Base-by-base conservation (phyloP, 495 filamentous ascomycete genomes). In the Daldinia childiae region DNA sequence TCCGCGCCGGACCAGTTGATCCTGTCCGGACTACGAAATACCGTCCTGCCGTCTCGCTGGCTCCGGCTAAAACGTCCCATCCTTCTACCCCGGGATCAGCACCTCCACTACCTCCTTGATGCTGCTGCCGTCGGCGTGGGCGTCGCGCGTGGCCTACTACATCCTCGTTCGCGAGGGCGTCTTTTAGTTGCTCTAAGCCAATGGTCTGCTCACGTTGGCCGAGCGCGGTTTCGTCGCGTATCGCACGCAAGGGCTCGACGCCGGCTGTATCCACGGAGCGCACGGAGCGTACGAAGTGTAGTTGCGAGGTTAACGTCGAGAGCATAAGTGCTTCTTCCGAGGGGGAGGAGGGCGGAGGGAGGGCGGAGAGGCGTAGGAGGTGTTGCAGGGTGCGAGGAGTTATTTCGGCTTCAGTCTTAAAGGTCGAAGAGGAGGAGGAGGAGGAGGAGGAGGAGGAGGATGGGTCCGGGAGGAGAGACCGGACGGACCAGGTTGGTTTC, bases 331-430 rank as follows among this genome's bases (percentile, higher is more conserved):
- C 59, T 71, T 93, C 88, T 32, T 80, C 77, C 72, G 90, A 87
- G 7, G 80, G 71, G 17, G 82, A 84, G 12, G 82, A 73, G 1
- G 95, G 94, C 6, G 85, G 85, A 0, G 95, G 93, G 0, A 98
- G 90, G 32, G 95, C 93, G 6, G 94, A 97, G 64, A 99, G 89
- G 15, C 93, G 91, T 43, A 97, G 90, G 11, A 99, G 90, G 79
- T 98, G 95, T 67, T 87, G 88, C 1, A 99, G 86, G 74, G 80
- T 82, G 15, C 73, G 4, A 1, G 79, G 68, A 2, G 83, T 83
- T 71, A 88, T 83, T 6, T 36, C 72, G 36, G 54, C 3, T 6
- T 45, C 17, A 0, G n/a, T n/a, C n/a, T n/a, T n/a, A n/a, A n/a
- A n/a, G n/a, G n/a, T n/a, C n/a, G n/a, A n/a, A n/a, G n/a, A n/a